Conservation (phyloP, 495 filamentous ascomycete genomes). For the Hypoxylon intermedium region DNA sequence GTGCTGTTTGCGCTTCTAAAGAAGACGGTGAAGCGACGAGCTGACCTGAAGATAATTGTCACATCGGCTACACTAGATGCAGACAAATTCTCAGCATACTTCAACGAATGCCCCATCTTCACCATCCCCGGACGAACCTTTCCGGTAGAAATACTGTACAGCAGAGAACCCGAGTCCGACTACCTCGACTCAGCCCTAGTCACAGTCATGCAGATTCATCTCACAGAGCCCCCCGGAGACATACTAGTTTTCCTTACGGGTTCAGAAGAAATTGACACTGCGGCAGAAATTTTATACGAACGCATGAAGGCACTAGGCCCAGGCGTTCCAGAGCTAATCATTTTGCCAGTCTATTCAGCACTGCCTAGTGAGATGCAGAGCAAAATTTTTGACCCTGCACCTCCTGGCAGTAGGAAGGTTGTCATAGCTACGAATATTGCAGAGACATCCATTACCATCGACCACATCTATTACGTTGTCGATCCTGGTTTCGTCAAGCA, state of each 20-base stretch:
- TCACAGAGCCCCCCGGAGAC: constrained; percentile 88
- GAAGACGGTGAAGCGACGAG: constrained; percentile 84
- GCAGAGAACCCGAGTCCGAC: constrained; percentile 90
- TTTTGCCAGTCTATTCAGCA: constrained; percentile 93
- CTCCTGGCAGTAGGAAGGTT: constrained; percentile 87
- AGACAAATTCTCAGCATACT: constrained; percentile 96
- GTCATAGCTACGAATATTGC: constrained; percentile 99
- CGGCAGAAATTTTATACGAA: constrained; percentile 90
- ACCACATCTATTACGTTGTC: constrained; percentile 95
- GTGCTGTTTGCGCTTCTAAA: constrained; percentile 93
- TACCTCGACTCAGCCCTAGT: constrained; percentile 94
- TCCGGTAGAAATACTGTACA: constrained; percentile 95
- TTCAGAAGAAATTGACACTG: constrained; percentile 97
- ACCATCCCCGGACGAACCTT: constrained; percentile 94
- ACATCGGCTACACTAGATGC: constrained; percentile 96
- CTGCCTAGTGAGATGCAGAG: constrained; percentile 94
- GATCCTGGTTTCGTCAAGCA: constrained; percentile 99
- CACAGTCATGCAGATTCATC: constrained; percentile 97
- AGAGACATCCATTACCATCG: constrained; percentile 96
- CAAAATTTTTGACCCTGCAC: constrained; percentile 91
- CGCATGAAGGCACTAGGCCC: constrained; percentile 95
- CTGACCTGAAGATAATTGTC: constrained; percentile 92
- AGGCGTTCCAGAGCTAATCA: constrained; percentile 87
- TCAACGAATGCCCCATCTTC: constrained; percentile 93
- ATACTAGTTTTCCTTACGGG: constrained; percentile 96